phyloP scores from a whole-genome alignment of 768 basidiomycete species.

The Rickenella mellea region DNA sequence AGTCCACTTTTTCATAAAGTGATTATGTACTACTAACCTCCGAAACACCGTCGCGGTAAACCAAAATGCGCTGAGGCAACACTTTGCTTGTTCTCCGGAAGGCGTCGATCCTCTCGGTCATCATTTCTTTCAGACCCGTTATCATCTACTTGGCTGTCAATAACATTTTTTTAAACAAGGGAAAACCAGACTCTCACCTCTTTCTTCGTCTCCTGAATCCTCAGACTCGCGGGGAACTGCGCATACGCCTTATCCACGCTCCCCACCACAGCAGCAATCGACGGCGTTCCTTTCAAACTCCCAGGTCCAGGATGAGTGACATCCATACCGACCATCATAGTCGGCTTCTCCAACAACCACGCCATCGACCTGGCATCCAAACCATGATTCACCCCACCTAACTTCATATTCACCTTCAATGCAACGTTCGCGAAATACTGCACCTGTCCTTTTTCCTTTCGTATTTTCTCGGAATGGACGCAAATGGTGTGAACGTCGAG shows the following conservation, averaged over 20 bases:
- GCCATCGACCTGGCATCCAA: constrained; percentile 26
- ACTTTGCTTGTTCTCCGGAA: constrained; percentile 24
- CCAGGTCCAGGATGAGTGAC: constrained; percentile 77
- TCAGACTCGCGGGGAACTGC: constrained; percentile 41
- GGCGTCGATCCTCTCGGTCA: constrained; percentile 33
- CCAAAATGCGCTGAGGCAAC: constrained; percentile 37
- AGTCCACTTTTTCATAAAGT: too few relatives aligned
- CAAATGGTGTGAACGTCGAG: constrained; percentile 56
- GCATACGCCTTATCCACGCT: constrained; percentile 34
- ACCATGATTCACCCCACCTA: constrained; percentile 43
- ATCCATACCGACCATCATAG: constrained; percentile 50
- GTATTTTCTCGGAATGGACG: constrained; percentile 62
- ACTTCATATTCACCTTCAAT: constrained; percentile 45
- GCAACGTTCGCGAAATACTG: constrained; percentile 51
- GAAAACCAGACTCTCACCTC: constrained; percentile 39
- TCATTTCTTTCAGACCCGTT: constrained; percentile 37
- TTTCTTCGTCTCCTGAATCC: constrained; percentile 51
- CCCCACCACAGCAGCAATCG: constrained; percentile 46
- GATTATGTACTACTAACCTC: constrained; percentile 44
- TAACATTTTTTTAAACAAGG: not conserved
- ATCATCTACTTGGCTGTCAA: constrained; percentile 28
- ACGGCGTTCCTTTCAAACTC: constrained; percentile 45
- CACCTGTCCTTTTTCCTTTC: constrained; percentile 47
- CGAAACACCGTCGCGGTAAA: constrained; percentile 71
- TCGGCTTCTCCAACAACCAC: constrained; percentile 30